Base-by-base conservation (phyloP, 2,329 filamentous ascomycete species). In the Hypomyces rosellus region DNA sequence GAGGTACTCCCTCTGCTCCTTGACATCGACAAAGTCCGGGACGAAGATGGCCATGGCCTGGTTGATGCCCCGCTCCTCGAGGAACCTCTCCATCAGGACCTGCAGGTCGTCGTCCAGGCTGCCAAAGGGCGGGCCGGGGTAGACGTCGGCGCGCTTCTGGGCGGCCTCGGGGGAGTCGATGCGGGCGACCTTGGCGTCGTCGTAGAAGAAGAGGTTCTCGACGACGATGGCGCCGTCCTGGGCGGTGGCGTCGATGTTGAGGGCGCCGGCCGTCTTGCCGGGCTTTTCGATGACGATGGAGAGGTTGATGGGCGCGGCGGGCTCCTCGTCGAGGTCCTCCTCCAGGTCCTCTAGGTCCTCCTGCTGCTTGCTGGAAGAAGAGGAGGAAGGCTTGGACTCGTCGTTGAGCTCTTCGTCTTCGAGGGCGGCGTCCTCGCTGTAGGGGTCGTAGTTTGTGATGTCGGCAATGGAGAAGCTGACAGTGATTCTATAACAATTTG, bases 1-100 rank as follows among this genome's bases (percentile, higher is more conserved):
- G 55, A 95, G 75, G 71, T 99, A 99, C 79, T 99, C 93, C 74
- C 84, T 87, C 82, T 97, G 92, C 82, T 99, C 93, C 85, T 99
- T 99, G 73, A 88, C 82, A 67, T 97, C 90, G 65, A 97, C 91
- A 74, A 96, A 99, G 69, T 97, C 91, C 36, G 91, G 89, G 41
- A 95, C 85, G 70, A 97, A 96, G 59, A 91, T 74, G 48, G 91
- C 92, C 61, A 99, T 80, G 52, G 85, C 81, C 61, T 86, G 84
- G 64, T 92, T 89, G 71, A 99, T 82, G 57, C 92, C 93, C 61
- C 93, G 83, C 80, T 96, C 93, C 71, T 96, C 90, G 56, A 99
- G 81, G 75, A 92, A 99, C 61, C 86, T 83, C 79, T 97, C 92
- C 67, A 97, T 78, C 61, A 96, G 79, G 48, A 89, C 79, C 77